Conservation (phyloP, 139 green algal genomes). For the Chlamydomonas sphaeroides region DNA sequence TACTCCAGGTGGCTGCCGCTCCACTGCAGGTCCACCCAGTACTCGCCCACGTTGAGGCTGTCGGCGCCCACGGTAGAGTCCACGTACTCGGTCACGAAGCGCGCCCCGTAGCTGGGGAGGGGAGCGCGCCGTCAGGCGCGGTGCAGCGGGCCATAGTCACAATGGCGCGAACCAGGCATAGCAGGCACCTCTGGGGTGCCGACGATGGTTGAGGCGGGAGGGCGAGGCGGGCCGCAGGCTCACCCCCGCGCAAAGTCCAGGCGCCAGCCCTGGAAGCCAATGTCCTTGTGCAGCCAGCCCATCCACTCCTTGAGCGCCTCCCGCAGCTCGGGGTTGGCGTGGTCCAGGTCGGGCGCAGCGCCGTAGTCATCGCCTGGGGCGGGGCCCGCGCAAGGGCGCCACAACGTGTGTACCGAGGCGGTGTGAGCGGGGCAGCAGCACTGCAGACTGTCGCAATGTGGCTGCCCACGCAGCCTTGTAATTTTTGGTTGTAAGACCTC, state of each 20-base stretch:
- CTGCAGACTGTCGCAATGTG: no score
- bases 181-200: no score
- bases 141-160: no score
- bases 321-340: constrained; percentile 81
- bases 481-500: no score
- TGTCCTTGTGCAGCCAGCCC: constrained; percentile 70
- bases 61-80: constrained; percentile 28
- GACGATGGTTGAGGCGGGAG: no score
- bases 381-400: no score
- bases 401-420: no score
- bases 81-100: constrained; percentile 52
- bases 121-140: not conserved
- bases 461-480: no score
- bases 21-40: constrained; percentile 43
- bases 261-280: constrained; percentile 89
- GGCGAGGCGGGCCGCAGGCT: no score
- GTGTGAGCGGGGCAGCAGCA: no score
- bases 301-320: constrained; percentile 80
- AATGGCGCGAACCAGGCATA: no score
- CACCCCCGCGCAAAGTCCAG: constrained; percentile 81
- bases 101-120: constrained; percentile 29
- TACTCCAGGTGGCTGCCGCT: constrained; percentile 68
- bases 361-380: constrained; percentile 73
- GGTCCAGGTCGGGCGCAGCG: constrained; percentile 90
- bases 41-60: constrained; percentile 49